Evolutionary conservation across 1,139 yeast genomes (phyloP), one percentile per base, ranked within the genome.

Genomic region (Suhomyces terraborum): DNA sequence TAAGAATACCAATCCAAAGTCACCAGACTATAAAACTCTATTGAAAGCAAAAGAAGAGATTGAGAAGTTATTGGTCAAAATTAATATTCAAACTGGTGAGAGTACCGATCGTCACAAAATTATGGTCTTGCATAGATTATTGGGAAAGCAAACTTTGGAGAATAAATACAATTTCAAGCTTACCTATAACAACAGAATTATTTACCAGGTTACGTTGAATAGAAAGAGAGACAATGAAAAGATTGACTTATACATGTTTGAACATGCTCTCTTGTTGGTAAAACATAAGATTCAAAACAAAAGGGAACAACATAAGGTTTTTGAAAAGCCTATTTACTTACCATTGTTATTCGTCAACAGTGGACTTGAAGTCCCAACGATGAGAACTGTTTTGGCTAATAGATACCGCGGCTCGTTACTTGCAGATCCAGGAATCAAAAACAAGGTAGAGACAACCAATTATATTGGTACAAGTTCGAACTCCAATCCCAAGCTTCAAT

Each of bases 61-160:
- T 35, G 84, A 84, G 49, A 85, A 80, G 49, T 80, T 89, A 45
- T 77, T 93, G 66, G 82, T 77, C 21, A 79, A 86, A 59, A 89
- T 93, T 52, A 94, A 94, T 62, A 72, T 81, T 34, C 97, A 91
- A 56, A 86, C 96, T 37, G 98, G 98, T 63, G 91, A 85, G 55
- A 88, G 95, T 37, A 93, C 95, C 27, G 97, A 93, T 69, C 77
- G 96, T 51, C 91, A 89, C 66, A 88, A 89, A 54, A 75, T 93
- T 48, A 85, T 89, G 75, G 85, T 89, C 41, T 73, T 94, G 60
- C 91, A 88, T 57, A 87, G 93, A 60, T 61, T 71, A 29, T 60
- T 73, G 40, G 97, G 96, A 40, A 96, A 91, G 59, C 87, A 84
- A 56, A 89, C 91, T 22, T 89, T 93, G 57, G 77, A 73, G 49